phyloP scores from a whole-genome alignment of 2,329 filamentous ascomycete genomes.

The Trichoderma sp. region DNA sequence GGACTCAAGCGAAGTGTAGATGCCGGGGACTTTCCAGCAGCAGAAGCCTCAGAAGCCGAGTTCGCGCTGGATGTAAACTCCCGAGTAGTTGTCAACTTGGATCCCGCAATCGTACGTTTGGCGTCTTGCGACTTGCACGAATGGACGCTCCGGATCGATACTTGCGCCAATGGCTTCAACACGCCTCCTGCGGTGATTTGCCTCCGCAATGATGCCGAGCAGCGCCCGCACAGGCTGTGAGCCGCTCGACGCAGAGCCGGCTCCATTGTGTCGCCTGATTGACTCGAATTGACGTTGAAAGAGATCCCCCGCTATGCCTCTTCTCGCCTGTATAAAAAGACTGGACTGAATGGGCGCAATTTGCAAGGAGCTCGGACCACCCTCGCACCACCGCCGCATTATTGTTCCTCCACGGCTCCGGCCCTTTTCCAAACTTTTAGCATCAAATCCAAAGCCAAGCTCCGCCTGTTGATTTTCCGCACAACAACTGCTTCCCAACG shows the following conservation, averaged over 20 bases:
- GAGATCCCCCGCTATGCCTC: constrained; percentile 8
- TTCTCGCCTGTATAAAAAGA: background rate
- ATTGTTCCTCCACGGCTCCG: constrained; percentile 34
- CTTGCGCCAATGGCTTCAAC: constrained; percentile 28
- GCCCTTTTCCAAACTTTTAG: constrained; percentile 31
- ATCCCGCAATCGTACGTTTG: constrained; percentile 21
- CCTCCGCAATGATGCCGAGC: constrained; percentile 35
- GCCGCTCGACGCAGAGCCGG: constrained; percentile 40
- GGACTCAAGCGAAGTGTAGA: constrained; percentile 49
- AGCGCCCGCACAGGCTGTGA: constrained; percentile 40
- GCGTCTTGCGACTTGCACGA: constrained; percentile 24
- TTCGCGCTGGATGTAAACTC: constrained; percentile 33
- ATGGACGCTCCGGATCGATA: constrained; percentile 32
- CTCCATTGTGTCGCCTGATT: constrained; percentile 35
- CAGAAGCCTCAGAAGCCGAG: constrained; percentile 28
- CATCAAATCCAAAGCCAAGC: constrained; percentile 22
- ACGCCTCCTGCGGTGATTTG: constrained; percentile 28
- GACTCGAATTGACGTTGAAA: constrained; percentile 13
- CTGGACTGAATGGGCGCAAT: background rate
- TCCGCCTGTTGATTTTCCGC: constrained; percentile 24
- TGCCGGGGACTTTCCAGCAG: constrained; percentile 26
- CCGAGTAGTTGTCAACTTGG: constrained; percentile 24
- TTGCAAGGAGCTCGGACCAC: constrained; percentile 32
- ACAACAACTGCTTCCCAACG: constrained; percentile 26
- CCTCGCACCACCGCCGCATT: constrained; percentile 31